Evolutionary conservation across 495 filamentous ascomycete genomes (phyloP).

Genomic region (Thermothielavioides terrestris): DNA sequence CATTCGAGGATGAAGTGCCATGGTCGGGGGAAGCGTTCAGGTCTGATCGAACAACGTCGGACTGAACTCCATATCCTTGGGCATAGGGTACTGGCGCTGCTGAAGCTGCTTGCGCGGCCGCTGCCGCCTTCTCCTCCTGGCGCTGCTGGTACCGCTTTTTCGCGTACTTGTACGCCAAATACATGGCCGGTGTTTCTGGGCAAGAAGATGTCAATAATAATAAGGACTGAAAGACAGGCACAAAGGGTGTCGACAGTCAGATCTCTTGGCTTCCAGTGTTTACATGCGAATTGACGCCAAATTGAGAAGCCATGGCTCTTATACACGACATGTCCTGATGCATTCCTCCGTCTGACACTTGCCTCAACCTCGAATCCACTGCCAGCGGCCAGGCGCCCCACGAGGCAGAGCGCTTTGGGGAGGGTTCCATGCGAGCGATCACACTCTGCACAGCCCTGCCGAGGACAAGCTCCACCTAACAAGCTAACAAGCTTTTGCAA

Average conservation of each 20-base stretch:
- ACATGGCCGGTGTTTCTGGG: slow-evolving; percentile 13
- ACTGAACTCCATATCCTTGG: not conserved
- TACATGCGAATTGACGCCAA: too few relatives aligned
- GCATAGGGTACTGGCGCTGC: not conserved
- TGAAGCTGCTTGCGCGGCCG: not conserved
- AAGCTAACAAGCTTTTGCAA: slow-evolving; percentile 2
- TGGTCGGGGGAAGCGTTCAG: not conserved
- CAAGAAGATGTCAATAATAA: too few relatives aligned
- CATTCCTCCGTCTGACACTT: too few relatives aligned
- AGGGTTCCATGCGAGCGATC: too few relatives aligned
- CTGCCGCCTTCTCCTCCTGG: not conserved
- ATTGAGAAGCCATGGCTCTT: too few relatives aligned
- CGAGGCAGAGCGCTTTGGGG: too few relatives aligned
- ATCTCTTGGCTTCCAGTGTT: too few relatives aligned
- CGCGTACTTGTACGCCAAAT: slow-evolving; percentile 14
- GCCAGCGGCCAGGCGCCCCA: too few relatives aligned
- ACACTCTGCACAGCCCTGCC: not conserved
- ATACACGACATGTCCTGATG: too few relatives aligned
- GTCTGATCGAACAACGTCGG: not conserved
- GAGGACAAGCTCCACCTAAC: too few relatives aligned
- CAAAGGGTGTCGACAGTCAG: not conserved
- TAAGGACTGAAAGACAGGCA: too few relatives aligned
- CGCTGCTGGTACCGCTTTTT: slow-evolving; percentile 11
- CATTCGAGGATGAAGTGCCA: not conserved
- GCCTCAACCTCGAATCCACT: too few relatives aligned